Evolutionary conservation across 1,284 basidiomycete genomes (phyloP).

Genomic region (Polyporus tsugae): DNA sequence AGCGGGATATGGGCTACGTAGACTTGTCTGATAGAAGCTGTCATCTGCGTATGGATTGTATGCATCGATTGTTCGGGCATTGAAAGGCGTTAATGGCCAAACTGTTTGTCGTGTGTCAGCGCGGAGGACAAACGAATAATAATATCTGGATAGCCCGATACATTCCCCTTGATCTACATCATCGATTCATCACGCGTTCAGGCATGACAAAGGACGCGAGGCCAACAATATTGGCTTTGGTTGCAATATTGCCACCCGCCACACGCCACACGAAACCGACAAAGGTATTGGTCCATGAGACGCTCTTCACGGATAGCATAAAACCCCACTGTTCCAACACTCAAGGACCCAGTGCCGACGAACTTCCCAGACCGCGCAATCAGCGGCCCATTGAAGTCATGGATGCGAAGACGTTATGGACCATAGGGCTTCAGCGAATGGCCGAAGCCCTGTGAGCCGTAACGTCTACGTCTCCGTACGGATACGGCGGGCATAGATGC

Average conservation of each 20-base stretch:
- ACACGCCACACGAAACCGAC: background rate
- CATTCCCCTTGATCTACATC: too few relatives aligned
- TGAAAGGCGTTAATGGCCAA: too few relatives aligned
- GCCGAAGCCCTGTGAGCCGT: slow-evolving; percentile 8
- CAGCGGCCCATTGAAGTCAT: background rate
- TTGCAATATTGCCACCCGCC: background rate
- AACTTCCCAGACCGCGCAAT: background rate
- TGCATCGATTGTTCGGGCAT: background rate
- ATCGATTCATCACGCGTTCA: too few relatives aligned
- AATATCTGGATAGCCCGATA: too few relatives aligned
- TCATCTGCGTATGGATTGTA: background rate
- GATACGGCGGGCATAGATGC: background rate
- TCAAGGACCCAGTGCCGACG: background rate
- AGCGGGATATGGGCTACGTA: too few relatives aligned
- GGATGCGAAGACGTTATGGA: slow-evolving; percentile 3
- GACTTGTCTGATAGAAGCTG: background rate
- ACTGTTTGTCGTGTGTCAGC: too few relatives aligned
- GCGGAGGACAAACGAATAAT: background rate
- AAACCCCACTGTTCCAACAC: background rate
- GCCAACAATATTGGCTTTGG: too few relatives aligned
- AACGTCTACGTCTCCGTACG: slow-evolving; percentile 1
- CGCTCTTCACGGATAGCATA: background rate
- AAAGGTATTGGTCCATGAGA: background rate
- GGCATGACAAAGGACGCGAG: too few relatives aligned
- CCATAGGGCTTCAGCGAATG: slow-evolving; percentile 10